Evolutionary conservation across 305 asterid species (phyloP).

Genomic region (Coffea humblotiana): DNA sequence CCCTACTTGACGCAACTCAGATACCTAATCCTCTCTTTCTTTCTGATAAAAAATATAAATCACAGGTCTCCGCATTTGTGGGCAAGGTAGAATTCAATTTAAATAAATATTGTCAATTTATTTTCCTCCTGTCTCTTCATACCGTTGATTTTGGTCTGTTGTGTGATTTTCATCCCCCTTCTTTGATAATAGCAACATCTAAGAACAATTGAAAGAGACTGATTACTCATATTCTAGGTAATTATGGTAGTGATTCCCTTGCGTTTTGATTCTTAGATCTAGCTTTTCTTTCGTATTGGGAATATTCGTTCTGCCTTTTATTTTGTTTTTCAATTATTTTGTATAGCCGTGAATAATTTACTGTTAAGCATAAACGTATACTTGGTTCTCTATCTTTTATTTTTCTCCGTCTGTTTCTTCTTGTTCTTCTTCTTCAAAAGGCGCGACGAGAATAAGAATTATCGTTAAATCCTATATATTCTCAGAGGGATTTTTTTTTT

Average conservation of each 20-base stretch:
- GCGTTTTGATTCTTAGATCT: conserved; percentile 6
- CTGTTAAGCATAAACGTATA: not conserved
- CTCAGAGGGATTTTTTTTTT: not conserved
- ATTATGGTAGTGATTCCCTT: not conserved
- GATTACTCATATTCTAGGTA: not conserved
- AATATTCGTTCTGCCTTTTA: not conserved
- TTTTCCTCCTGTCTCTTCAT: no score
- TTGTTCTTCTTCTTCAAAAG: not conserved
- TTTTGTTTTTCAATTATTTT: not conserved
- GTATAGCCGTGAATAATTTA: not conserved
- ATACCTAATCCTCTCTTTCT: no score
- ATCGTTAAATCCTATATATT: not conserved
- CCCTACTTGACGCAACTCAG: no score
- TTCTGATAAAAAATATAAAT: no score
- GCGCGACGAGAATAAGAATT: not conserved
- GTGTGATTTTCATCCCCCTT: not conserved
- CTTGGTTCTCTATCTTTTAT: not conserved
- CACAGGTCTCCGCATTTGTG: no score
- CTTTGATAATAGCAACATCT: not conserved
- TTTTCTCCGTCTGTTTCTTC: not conserved
- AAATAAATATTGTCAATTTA: no score
- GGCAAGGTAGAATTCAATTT: no score
- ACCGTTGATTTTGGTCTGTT: no score
- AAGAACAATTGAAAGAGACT: not conserved
- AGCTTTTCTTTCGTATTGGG: not conserved